phyloP scores from a whole-genome alignment of 1,284 basidiomycete genomes.

The Malassezia sp. region DNA sequence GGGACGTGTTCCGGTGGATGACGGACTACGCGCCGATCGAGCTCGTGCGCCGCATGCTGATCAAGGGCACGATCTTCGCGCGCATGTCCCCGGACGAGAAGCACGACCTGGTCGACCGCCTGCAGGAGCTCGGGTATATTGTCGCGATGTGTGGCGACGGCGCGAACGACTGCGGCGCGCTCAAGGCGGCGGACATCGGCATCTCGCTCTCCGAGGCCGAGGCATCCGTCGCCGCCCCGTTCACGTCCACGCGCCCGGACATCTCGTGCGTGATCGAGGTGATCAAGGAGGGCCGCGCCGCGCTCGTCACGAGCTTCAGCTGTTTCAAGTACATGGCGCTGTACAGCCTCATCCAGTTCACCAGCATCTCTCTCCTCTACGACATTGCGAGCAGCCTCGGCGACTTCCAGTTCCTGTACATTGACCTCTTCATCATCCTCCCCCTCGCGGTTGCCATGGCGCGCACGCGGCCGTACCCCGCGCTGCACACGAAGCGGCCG shows the following conservation, averaged over 20 bases:
- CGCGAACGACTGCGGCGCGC: conserved; percentile 93
- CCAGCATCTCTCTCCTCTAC: conserved; percentile 75
- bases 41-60: conserved; percentile 58
- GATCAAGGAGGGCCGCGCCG: conserved; percentile 76
- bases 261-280: conserved; percentile 93
- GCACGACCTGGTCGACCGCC: conserved; percentile 89
- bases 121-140: conserved; percentile 85
- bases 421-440: conserved; percentile 93
- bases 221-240: conserved; percentile 96
- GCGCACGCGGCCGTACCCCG: conserved; percentile 72
- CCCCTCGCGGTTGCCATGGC: conserved; percentile 92
- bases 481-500: conserved; percentile 71
- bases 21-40: conserved; percentile 87
- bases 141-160: conserved; percentile 98
- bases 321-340: conserved; percentile 87
- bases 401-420: conserved; percentile 94
- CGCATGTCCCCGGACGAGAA: conserved; percentile 99
- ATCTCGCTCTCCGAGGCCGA: conserved; percentile 94
- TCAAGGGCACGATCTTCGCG: conserved; percentile 91
- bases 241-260: conserved; percentile 85
- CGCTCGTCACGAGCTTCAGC: conserved; percentile 91
- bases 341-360: conserved; percentile 53
- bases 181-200: conserved; percentile 97
- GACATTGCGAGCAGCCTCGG: conserved; percentile 90
- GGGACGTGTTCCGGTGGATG: conserved; percentile 99